Evolutionary conservation across 257 asterid genomes (phyloP), one percentile per base, ranked within the genome.

Genomic region (Orobanche coerulescens): DNA sequence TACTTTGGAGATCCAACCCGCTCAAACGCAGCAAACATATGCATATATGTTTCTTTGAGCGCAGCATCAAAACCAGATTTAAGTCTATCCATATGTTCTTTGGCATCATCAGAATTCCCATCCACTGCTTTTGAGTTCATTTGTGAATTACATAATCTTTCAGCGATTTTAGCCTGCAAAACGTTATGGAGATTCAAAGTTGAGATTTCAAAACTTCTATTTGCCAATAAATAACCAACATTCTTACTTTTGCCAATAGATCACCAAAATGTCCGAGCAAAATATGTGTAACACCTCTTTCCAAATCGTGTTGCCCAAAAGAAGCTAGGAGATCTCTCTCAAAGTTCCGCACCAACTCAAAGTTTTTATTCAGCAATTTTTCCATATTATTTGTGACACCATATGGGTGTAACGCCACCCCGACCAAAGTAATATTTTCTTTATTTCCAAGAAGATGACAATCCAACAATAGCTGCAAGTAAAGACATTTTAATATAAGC

Each of bases 311-410:
- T 74, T 64, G 73, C 53, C 70, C 66, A 36, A 48, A 58, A 64
- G 79, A 79, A 66, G 69, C 65, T 60, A 71, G 53, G 65, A 89
- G 74, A 57, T 76, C 49, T 25, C 69, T 77, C 74, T 81, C 79
- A 52, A 89, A 75, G 20, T 64, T 33, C 56, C 67, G 73, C 25
- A 89, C 58, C 60, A 84, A 63, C 75, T 77, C 70, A 53, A 89
- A 86, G 74, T 84, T 84, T 22, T 66, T 76, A 60, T 58, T 51
- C 58, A 84, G 76, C 74, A 80, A 60, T 71, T 78, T 76, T 69
- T 80, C 88, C 98, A 93, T 82, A 75, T 89, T 80, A 68, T 58
- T 67, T 1, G 90, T 93, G 48, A 93, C 82, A 28, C 95, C 91
- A 60, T 40, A 76, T 39, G 92, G 96, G 63, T 71, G 91, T 77